Percentiles rank a stretch among this genome's conserved stretches.
phyloP scores from a whole-genome alignment of 1,284 basidiomycete genomes.

The Fomitopsis betulina region DNA sequence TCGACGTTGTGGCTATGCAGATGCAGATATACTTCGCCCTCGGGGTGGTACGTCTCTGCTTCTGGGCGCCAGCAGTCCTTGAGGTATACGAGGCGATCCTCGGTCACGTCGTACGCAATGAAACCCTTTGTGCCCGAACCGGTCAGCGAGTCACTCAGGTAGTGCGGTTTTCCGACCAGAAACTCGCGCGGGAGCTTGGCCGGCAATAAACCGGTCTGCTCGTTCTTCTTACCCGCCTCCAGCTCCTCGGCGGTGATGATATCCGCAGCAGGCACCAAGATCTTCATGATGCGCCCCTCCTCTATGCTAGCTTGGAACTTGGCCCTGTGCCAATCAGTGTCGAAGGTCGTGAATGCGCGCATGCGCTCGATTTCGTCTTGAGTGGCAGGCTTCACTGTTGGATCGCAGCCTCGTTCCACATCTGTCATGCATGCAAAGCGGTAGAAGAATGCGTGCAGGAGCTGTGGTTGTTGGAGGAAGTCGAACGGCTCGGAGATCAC shows the following conservation, averaged over 20 bases:
- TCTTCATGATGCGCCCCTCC: neutral
- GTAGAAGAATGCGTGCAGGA: no score
- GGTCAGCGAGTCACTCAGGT: neutral
- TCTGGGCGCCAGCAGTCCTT: neutral
- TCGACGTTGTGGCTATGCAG: neutral
- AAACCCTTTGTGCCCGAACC: no score
- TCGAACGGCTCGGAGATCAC: no score
- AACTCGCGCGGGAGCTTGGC: no score
- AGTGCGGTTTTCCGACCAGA: no score
- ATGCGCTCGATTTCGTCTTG: neutral
- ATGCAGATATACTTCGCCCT: neutral
- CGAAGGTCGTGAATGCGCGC: neutral
- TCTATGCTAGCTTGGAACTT: no score
- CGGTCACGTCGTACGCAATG: no score
- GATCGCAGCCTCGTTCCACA: slow-evolving; percentile 13
- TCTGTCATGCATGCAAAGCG: no score
- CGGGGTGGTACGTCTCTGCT: neutral
- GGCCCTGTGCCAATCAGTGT: no score
- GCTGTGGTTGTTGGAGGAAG: no score
- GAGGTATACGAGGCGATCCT: no score
- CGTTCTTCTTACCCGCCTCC: neutral
- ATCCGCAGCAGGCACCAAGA: neutral
- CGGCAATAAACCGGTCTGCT: no score
- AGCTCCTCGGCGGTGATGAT: neutral
- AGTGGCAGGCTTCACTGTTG: neutral